Evolutionary conservation across 2,329 filamentous ascomycete genomes (phyloP).

Genomic region (Alternaria solani): DNA sequence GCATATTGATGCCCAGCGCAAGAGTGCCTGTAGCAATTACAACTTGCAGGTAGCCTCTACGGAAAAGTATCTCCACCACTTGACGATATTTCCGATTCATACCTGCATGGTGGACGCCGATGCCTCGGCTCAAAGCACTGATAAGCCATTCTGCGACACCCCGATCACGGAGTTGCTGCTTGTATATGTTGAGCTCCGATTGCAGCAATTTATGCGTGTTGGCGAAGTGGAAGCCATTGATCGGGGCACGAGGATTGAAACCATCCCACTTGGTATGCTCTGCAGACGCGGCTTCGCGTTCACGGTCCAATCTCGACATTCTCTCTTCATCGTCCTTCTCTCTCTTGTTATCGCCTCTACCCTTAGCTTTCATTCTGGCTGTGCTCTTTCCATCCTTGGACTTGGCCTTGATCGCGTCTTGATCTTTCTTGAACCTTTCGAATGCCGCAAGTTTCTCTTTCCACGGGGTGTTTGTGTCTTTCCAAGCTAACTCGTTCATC

Average conservation of each 20-base stretch:
- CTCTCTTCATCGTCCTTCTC: slow-evolving; percentile 1
- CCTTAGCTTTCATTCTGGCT: background rate
- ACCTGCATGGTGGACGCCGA: slow-evolving; percentile 82
- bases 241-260: slow-evolving; percentile 18
- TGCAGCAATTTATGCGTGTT: slow-evolving; percentile 66
- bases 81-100: slow-evolving; percentile 81
- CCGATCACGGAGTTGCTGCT: slow-evolving; percentile 60
- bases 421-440: slow-evolving; percentile 53
- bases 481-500: slow-evolving; percentile 62
- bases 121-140: slow-evolving; percentile 68
- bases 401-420: slow-evolving; percentile 11
- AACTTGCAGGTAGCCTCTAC: slow-evolving; percentile 73
- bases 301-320: slow-evolving; percentile 1
- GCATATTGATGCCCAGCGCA: slow-evolving; percentile 75
- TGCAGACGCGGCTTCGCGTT: slow-evolving; percentile 5
- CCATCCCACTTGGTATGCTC: slow-evolving; percentile 6
- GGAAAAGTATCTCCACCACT: slow-evolving; percentile 75
- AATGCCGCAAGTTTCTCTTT: slow-evolving; percentile 65
- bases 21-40: slow-evolving; percentile 80
- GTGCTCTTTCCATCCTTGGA: slow-evolving; percentile 7
- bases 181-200: slow-evolving; percentile 66
- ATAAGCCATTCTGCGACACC: slow-evolving; percentile 64
- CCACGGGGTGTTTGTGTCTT: slow-evolving; percentile 66
- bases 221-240: slow-evolving; percentile 71
- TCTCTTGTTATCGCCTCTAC: background rate